phyloP scores from a whole-genome alignment of 768 basidiomycete species.

The Galerina sulciceps region DNA sequence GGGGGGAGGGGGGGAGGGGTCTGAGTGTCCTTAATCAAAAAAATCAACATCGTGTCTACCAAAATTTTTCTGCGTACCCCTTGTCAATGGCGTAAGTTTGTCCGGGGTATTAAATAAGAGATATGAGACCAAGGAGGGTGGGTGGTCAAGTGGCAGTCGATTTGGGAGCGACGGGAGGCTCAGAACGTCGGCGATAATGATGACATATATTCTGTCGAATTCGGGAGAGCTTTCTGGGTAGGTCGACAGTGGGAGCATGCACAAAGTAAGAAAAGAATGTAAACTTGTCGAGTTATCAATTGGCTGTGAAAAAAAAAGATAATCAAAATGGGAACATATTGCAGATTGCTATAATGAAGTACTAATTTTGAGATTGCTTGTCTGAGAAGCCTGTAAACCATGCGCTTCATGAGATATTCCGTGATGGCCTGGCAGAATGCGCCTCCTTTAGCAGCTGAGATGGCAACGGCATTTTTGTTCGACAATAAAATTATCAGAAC shows the following conservation, averaged over 20 bases:
- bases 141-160: slow-evolving; percentile 62
- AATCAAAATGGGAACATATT: not conserved
- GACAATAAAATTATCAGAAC: slow-evolving; percentile 55
- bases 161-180: slow-evolving; percentile 81
- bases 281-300: slow-evolving; percentile 53
- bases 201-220: slow-evolving; percentile 38
- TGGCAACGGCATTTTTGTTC: slow-evolving; percentile 18
- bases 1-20: no score
- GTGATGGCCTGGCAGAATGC: slow-evolving; percentile 38
- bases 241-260: slow-evolving; percentile 42
- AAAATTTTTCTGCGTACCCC: no score
- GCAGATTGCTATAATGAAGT: slow-evolving; percentile 25
- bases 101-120: slow-evolving; percentile 55
- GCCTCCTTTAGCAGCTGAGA: slow-evolving; percentile 36
- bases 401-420: slow-evolving; percentile 49
- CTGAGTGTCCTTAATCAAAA: no score
- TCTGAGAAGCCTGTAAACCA: slow-evolving; percentile 48
- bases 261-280: slow-evolving; percentile 50
- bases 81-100: slow-evolving; percentile 26
- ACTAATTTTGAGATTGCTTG: slow-evolving; percentile 54
- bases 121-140: slow-evolving; percentile 66
- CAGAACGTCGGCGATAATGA: slow-evolving; percentile 60
- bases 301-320: slow-evolving; percentile 42
- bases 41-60: no score
- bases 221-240: slow-evolving; percentile 24